Base-by-base conservation (phyloP, 441 rosid species). In the Populus tomentosa region DNA sequence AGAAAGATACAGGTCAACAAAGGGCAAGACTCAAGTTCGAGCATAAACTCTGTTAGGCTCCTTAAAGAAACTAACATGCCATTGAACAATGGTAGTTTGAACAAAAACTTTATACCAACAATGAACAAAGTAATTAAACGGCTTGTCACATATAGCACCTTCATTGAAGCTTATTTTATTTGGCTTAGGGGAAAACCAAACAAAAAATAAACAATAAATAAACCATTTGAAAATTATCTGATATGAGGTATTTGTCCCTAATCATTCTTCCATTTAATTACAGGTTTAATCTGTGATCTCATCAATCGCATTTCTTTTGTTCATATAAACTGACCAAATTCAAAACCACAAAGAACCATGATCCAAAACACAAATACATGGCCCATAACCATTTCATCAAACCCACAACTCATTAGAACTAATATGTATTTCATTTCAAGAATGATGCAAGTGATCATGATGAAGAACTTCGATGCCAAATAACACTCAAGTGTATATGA, bases 351-450 rank as follows among this genome's bases (percentile, higher is more conserved):
- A 67, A 21, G 16, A 76, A 23, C 3, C 18, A 23, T 70, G 56
- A 62, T 62, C 24, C 66, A 72, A 78, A 66, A 70, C 14, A 53
- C 13, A 32, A 42, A 46, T 62, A 64, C 40, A 50, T 65, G 75
- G 32, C 26, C 68, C 11, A 65, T 18, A 18, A 53, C 56, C 59
- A n/a, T 26, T 64, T 28, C 74, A 10, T 32, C 40, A 71, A 46
- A 71, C 11, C 69, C 40, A 21, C 59, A 53, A 38, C 61, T 63
- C 62, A 63, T 23, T 20, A 61, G 20, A 28, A 40, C 21, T 40
- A 2, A 70, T n/a, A 65, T 18, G 70, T 26, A 46, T 67, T 78
- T 42, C 42, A 69, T 28, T 30, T 38, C 2, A 42, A 50, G n/a
- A 72, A 76, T 38, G 26, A 71, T 21, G 32, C 26, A 21, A 67